These are phyloP conservation scores for Boletus tomentosulus DNA, from an alignment of 768 basidiomycete species.

Conservation along the genomic window DNA sequence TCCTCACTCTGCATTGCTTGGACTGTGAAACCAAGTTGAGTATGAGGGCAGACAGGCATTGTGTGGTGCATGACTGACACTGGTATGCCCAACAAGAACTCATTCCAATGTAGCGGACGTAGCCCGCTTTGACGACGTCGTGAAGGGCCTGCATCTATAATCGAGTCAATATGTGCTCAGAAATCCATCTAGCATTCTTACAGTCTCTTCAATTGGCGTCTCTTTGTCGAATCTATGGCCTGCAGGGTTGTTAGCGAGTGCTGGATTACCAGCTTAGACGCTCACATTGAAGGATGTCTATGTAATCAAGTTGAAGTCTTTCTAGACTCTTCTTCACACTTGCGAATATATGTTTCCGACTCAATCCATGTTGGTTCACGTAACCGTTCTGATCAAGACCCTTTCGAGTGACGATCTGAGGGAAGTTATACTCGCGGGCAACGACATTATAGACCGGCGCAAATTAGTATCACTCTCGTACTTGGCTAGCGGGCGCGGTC, in stretches of 20 bases:
- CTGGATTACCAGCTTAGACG: neutral
- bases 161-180: neutral
- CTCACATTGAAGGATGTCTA: slow-evolving; percentile 54
- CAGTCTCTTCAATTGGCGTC: slow-evolving; percentile 48
- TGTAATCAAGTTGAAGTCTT: slow-evolving; percentile 46
- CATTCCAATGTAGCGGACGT: slow-evolving; percentile 46
- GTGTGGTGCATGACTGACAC: slow-evolving; percentile 20
- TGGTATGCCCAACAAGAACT: slow-evolving; percentile 41
- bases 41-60: neutral
- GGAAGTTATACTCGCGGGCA: slow-evolving; percentile 13
- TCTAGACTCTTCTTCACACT: slow-evolving; percentile 41
- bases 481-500: neutral
- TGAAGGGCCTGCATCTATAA: slow-evolving; percentile 45
- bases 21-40: slow-evolving; percentile 21
- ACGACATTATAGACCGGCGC: slow-evolving; percentile 42
- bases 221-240: slow-evolving; percentile 48
- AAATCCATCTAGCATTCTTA: slow-evolving; percentile 5
- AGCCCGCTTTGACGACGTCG: slow-evolving; percentile 47
- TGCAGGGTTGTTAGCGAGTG: slow-evolving; percentile 6
- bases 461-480: neutral
- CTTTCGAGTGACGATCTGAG: slow-evolving; percentile 12
- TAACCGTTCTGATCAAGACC: slow-evolving; percentile 39
- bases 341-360: slow-evolving; percentile 59
- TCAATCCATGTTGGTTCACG: slow-evolving; percentile 45
- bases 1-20: slow-evolving; percentile 39